Percentiles rank a stretch among this genome's conserved stretches.
These are phyloP conservation scores for Myxozyma vanderwaltii DNA, from an alignment of 805 yeast species.

Conservation along the genomic window DNA sequence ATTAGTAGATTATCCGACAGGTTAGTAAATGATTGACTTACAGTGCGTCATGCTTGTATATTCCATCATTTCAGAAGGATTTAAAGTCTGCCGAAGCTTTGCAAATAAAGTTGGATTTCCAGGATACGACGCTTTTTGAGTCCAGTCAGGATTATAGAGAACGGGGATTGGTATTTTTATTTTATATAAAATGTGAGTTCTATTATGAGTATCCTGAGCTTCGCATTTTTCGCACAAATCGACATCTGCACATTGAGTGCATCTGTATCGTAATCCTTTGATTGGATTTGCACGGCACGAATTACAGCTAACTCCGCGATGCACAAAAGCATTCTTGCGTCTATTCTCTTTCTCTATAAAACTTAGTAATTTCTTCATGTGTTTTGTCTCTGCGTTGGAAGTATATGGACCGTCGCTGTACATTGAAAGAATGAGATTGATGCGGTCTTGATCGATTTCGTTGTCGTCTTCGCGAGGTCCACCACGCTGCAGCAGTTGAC, in stretches of 20 bases:
- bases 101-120: conserved; percentile 23
- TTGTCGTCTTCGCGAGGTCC: not conserved
- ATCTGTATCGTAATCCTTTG: conserved; percentile 53
- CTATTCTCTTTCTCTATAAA: conserved; percentile 37
- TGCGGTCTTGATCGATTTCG: not conserved
- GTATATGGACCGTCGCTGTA: not conserved
- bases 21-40: too few species aligned
- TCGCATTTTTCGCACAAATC: conserved; percentile 56
- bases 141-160: conserved; percentile 37
- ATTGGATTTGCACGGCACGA: conserved; percentile 44
- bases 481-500: not conserved
- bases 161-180: conserved; percentile 40
- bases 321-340: conserved; percentile 34
- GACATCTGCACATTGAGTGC: conserved; percentile 55
- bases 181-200: conserved; percentile 37
- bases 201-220: conserved; percentile 33
- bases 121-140: conserved; percentile 32
- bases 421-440: not conserved
- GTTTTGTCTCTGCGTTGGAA: conserved; percentile 8
- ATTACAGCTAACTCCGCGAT: conserved; percentile 42
- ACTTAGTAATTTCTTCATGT: conserved; percentile 32
- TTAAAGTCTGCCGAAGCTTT: conserved; percentile 10
- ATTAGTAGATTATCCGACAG: too few species aligned
- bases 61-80: not conserved
- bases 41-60: conserved; percentile 13